A percentile compares a stretch with the other conserved stretches of the same genome.
phyloP scores from a whole-genome alignment of 352 stramenopile genomes.

The Globisporangium solare region DNA sequence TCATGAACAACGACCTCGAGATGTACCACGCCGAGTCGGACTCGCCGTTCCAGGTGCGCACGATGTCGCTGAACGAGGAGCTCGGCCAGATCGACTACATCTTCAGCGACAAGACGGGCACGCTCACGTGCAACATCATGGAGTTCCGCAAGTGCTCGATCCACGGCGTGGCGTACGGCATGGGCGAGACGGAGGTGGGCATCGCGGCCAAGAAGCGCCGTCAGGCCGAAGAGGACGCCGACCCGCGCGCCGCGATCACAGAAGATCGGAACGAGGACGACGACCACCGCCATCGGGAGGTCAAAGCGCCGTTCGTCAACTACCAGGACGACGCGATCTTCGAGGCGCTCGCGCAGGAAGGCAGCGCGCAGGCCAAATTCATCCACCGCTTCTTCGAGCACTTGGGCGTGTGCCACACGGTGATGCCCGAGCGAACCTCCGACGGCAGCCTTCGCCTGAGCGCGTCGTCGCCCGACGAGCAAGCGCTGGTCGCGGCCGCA shows the following conservation, averaged over 20 bases:
- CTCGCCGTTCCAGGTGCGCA: slow-evolving; percentile 89
- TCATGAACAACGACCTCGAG: slow-evolving; percentile 89
- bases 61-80: slow-evolving; percentile 92
- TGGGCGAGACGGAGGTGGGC: slow-evolving; percentile 84
- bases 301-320: slow-evolving; percentile 81
- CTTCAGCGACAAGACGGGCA: slow-evolving; percentile 95
- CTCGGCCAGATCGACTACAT: slow-evolving; percentile 93
- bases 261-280: slow-evolving; percentile 22
- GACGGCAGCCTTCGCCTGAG: slow-evolving; percentile 85
- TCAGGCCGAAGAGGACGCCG: slow-evolving; percentile 32
- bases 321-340: slow-evolving; percentile 85
- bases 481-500: slow-evolving; percentile 82
- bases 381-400: slow-evolving; percentile 85
- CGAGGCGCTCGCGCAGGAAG: slow-evolving; percentile 38
- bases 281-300: slow-evolving; percentile 36
- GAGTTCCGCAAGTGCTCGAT: slow-evolving; percentile 96
- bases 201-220: slow-evolving; percentile 62
- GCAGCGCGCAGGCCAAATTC: slow-evolving; percentile 32
- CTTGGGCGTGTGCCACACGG: slow-evolving; percentile 93
- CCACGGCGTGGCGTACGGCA: slow-evolving; percentile 90
- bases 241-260: slow-evolving; percentile 15
- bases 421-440: slow-evolving; percentile 94
- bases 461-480: slow-evolving; percentile 89
- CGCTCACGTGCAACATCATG: slow-evolving; percentile 95
- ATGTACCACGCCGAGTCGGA: slow-evolving; percentile 94